Evolutionary conservation across 106 monocot genomes (phyloP).

Genomic region (Triglochin maritima): DNA sequence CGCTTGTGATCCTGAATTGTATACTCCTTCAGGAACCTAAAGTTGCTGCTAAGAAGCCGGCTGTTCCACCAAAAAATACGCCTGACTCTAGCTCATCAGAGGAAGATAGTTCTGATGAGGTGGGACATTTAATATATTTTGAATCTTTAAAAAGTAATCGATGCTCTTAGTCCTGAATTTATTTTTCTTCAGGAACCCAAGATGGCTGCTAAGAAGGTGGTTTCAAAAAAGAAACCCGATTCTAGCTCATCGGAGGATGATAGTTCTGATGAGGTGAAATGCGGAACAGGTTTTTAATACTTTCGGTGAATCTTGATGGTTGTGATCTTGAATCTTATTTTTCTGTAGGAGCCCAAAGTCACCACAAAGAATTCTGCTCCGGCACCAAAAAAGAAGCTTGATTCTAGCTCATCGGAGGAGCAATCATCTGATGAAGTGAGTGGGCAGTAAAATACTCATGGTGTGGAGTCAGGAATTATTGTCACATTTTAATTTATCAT

Average conservation of each 20-base stretch:
- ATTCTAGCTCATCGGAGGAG: background rate
- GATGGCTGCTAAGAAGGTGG: background rate
- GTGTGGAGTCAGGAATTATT: too few species aligned
- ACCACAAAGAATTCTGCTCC: too few species aligned
- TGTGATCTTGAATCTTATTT: too few species aligned
- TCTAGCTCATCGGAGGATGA: too few species aligned
- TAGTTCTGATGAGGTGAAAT: too few species aligned
- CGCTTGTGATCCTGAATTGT: too few species aligned
- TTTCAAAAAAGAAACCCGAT: background rate
- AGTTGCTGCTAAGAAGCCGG: background rate
- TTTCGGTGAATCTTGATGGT: too few species aligned
- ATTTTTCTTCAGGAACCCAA: constrained; percentile 1
- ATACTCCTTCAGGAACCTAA: background rate
- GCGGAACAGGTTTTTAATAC: too few species aligned
- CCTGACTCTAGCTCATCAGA: constrained; percentile 6
- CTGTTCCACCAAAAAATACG: background rate
- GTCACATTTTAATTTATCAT: too few species aligned
- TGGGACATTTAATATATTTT: background rate
- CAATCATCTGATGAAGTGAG: constrained; percentile 4
- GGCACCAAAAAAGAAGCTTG: too few species aligned
- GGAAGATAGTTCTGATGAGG: constrained; percentile 5
- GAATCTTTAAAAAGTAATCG: background rate
- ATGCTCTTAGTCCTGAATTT: background rate
- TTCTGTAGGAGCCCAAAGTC: too few species aligned
- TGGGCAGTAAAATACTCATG: too few species aligned